Evolutionary conservation across 305 asterid genomes (phyloP).

Genomic region (Coffea humblotiana): DNA sequence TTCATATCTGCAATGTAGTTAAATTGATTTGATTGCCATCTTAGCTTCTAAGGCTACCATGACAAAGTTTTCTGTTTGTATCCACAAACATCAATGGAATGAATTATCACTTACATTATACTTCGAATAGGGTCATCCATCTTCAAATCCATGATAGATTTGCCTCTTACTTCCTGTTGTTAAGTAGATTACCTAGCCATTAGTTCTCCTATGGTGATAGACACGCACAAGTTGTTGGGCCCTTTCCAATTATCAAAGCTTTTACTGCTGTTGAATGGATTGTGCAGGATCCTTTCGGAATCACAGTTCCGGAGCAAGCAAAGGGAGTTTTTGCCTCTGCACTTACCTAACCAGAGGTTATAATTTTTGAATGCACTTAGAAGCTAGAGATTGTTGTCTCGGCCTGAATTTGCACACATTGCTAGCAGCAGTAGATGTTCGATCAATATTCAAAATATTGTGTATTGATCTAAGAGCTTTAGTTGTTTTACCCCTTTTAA

Average conservation of each 20-base stretch:
- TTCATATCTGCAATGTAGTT: slow-evolving; percentile 23
- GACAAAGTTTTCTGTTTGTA: too few species aligned
- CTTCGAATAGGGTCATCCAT: background rate
- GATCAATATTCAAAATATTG: too few species aligned
- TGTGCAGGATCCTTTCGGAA: background rate
- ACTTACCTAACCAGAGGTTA: too few species aligned
- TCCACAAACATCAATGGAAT: background rate
- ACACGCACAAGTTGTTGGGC: background rate
- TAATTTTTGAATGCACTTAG: too few species aligned
- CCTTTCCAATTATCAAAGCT: too few species aligned
- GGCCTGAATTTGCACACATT: too few species aligned
- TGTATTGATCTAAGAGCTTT: too few species aligned
- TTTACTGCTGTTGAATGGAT: too few species aligned
- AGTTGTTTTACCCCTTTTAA: too few species aligned
- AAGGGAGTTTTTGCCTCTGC: background rate
- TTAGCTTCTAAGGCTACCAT: background rate
- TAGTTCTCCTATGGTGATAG: background rate
- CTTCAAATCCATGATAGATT: too few species aligned
- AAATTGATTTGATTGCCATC: slow-evolving; percentile 9
- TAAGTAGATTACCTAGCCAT: background rate
- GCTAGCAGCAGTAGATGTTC: too few species aligned
- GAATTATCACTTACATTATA: background rate
- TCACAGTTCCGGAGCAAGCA: background rate
- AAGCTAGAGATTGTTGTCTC: too few species aligned
- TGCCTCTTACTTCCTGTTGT: background rate